A percentile compares a stretch with the other conserved stretches of the same genome.
These are phyloP conservation scores for Forsythia suspensa DNA, from an alignment of 257 asterid genomes.

Conservation along the genomic window DNA sequence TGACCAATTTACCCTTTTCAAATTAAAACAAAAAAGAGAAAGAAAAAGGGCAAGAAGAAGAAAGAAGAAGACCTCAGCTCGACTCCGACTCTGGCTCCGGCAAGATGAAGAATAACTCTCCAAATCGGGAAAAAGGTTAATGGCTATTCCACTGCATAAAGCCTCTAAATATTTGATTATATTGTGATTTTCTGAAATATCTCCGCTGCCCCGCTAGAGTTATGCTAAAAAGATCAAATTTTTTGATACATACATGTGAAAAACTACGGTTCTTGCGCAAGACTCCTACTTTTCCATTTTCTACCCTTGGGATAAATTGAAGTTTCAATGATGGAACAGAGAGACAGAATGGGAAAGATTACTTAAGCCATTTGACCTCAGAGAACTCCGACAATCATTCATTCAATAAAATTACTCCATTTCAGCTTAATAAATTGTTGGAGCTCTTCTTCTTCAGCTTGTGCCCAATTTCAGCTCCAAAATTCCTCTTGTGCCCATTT, in stretches of 20 bases:
- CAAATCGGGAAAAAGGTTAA: neutral
- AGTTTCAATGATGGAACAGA: constrained; percentile 35
- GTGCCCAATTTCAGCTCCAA: too few species aligned
- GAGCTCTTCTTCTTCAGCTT: too few species aligned
- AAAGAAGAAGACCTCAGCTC: too few species aligned
- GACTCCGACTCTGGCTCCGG: too few species aligned
- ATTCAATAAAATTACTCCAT: constrained; percentile 62
- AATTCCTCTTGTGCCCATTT: too few species aligned
- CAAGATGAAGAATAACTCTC: neutral
- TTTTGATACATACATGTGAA: constrained; percentile 15
- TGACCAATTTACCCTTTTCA: too few species aligned
- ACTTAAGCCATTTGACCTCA: constrained; percentile 83
- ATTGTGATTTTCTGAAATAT: constrained; percentile 19
- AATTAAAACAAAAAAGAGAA: too few species aligned
- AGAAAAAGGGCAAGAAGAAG: too few species aligned
- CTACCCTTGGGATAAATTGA: constrained; percentile 31
- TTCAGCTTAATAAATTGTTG: constrained; percentile 74
- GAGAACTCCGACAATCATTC: constrained; percentile 69
- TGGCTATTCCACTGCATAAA: neutral
- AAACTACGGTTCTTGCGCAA: constrained; percentile 33
- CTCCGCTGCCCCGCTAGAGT: constrained; percentile 9
- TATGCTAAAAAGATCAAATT: constrained; percentile 38
- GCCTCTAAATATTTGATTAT: constrained; percentile 8
- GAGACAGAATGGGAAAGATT: constrained; percentile 84
- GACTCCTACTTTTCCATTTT: constrained; percentile 29